A percentile compares a stretch with the other conserved stretches of the same genome.
Evolutionary conservation across 2,329 filamentous ascomycete species (phyloP).

Genomic region (Colletotrichum somersetense): DNA sequence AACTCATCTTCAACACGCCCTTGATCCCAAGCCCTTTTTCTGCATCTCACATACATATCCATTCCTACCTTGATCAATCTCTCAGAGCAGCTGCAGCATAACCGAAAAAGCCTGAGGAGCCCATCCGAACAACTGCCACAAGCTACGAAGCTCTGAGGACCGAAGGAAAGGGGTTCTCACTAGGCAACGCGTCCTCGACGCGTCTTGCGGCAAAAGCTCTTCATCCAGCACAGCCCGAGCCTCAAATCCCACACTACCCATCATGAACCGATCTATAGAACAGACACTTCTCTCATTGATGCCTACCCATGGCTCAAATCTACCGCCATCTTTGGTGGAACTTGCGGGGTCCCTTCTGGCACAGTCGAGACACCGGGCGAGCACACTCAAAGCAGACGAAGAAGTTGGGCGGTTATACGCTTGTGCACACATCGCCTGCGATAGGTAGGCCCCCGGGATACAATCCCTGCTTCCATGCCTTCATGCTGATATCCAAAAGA

Average conservation of each 20-base stretch:
- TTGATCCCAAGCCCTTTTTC: conserved; percentile 4
- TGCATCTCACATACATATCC: neutral
- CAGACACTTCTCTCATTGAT: conserved; percentile 80
- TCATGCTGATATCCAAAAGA: conserved; percentile 55
- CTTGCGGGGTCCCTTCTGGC: conserved; percentile 80
- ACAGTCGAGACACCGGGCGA: conserved; percentile 83
- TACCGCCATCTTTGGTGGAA: conserved; percentile 78
- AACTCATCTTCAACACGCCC: conserved; percentile 26
- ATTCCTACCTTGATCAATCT: neutral
- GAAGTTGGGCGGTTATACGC: conserved; percentile 88
- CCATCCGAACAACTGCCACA: neutral
- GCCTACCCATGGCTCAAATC: conserved; percentile 75
- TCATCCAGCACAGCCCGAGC: neutral
- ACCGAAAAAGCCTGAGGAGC: neutral
- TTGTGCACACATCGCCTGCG: conserved; percentile 91
- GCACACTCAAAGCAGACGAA: conserved; percentile 84
- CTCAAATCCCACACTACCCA: conserved; percentile 29
- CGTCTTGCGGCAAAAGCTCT: conserved; percentile 24
- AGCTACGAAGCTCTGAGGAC: neutral
- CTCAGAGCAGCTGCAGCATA: neutral
- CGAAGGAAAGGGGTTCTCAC: neutral
- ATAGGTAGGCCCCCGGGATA: conserved; percentile 66
- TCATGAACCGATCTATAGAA: conserved; percentile 81
- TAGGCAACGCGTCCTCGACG: conserved; percentile 31
- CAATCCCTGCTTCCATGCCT: neutral